phyloP scores from a whole-genome alignment of 2,329 filamentous ascomycete species.

The Botrytis deweyae region DNA sequence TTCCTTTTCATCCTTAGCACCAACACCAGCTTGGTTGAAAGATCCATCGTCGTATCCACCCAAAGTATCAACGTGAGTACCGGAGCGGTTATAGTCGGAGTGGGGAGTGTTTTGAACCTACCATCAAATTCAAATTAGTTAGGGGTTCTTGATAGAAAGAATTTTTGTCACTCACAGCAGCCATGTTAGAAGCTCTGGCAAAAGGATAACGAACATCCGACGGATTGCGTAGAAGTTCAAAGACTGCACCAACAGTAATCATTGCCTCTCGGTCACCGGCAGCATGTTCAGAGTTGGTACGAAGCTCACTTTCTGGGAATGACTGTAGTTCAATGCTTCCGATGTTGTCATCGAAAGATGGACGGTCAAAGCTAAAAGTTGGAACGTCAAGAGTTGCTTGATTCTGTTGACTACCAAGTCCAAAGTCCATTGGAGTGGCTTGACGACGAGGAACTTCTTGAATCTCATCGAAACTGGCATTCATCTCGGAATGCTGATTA shows the following conservation, averaged over 20 bases:
- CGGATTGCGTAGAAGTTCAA: neutral
- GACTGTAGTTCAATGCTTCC: neutral
- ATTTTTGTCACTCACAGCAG: neutral
- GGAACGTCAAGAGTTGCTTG: neutral
- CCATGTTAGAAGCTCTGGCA: slow-evolving; percentile 7
- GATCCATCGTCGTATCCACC: neutral
- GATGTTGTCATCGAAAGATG: neutral
- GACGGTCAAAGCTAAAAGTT: neutral
- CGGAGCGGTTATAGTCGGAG: neutral
- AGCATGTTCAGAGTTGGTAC: neutral
- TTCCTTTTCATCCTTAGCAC: too few relatives aligned
- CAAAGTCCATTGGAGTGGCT: neutral
- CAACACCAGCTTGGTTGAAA: neutral
- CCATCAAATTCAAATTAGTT: neutral
- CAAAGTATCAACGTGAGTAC: neutral
- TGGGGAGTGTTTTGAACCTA: neutral
- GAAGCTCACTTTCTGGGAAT: neutral
- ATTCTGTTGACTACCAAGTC: neutral
- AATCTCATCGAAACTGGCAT: neutral
- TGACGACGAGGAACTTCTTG: neutral
- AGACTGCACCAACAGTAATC: slow-evolving; percentile 5
- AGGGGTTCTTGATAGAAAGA: neutral
- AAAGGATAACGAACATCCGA: neutral
- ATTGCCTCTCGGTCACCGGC: neutral
- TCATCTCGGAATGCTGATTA: neutral